Base-by-base conservation (phyloP, 2,329 filamentous ascomycete species). In the Akanthomyces dipterigenus region DNA sequence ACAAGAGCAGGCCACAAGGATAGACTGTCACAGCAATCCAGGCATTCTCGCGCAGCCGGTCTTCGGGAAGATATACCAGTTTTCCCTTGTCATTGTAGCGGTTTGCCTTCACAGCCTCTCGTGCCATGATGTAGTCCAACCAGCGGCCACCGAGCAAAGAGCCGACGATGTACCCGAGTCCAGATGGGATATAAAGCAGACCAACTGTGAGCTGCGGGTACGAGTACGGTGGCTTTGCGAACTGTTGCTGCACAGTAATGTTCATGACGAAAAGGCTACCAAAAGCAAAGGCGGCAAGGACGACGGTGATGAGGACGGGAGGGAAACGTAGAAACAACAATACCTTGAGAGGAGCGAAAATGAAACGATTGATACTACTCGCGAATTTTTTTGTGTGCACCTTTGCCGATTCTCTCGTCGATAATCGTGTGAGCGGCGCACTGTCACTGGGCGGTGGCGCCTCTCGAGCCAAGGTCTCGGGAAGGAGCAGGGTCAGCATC, bases 41-140 rank as follows among this genome's bases (percentile, higher is more conserved):
- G 3, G 88, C 88, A 70, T 96, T 95, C 70, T 93, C 88, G 48
- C 87, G 80, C 84, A 95, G 90, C 14, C 91, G 83, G 71, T 96
- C 91, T 73, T 95, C 91, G 0, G 91, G 91, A 2, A 85, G 78
- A 68, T 85, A 88, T 11, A 90, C 76, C 22, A 91, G 77, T 62
- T 81, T 82, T 16, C 89, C 90, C 42, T 83, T 73, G 40, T 80
- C 81, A 66, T 91, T 88, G 67, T 87, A 88, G 26, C 89, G 79
- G 14, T 84, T 84, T 0, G 88, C 89, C 64, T 81, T 86, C n/a
- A 76, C 77, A 0, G 91, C 91, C 72, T 91, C 88, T 22, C 88
- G 83, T 36, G 83, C 80, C 91, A 95, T 95, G 73, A 95, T 93
- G 20, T 74, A 75, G 71, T 96, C 91, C 67, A 90, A 88, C 91